Evolutionary conservation across 169 alveolate species (phyloP).

Genomic region (Cryptosporidium andersoni): DNA sequence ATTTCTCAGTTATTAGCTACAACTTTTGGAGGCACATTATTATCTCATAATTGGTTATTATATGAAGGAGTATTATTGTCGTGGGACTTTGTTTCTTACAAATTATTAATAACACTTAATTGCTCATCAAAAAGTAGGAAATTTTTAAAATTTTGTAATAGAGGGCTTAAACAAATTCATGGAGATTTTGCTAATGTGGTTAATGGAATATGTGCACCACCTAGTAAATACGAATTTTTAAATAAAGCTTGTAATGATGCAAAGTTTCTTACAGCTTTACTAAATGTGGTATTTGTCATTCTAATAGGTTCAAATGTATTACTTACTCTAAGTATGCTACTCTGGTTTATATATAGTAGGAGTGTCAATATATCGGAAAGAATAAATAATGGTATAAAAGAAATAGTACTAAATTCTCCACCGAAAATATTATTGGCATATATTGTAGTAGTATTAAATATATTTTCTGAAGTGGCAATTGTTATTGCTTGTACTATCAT

Average conservation of each 20-base stretch:
- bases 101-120: constrained; percentile 30
- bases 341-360: constrained; percentile 35
- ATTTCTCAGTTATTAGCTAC: not conserved
- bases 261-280: not conserved
- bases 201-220: constrained; percentile 22
- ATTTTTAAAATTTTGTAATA: constrained; percentile 19
- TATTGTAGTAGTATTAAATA: constrained; percentile 13
- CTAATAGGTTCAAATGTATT: constrained; percentile 11
- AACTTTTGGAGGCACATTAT: constrained; percentile 57
- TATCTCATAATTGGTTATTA: constrained; percentile 43
- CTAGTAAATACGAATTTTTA: constrained; percentile 29
- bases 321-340: constrained; percentile 17
- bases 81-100: constrained; percentile 50
- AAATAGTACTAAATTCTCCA: constrained; percentile 12
- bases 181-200: constrained; percentile 26
- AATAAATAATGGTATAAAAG: not conserved
- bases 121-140: constrained; percentile 52
- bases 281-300: constrained; percentile 25
- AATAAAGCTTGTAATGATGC: constrained; percentile 28
- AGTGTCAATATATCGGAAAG: constrained; percentile 21
- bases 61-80: constrained; percentile 41
- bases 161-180: constrained; percentile 18
- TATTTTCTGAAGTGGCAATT: constrained; percentile 31
- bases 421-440: constrained; percentile 41
- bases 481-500: constrained; percentile 13